These are phyloP conservation scores for Boletus vinaceobasis DNA, from an alignment of 768 basidiomycete genomes.

Conservation along the genomic window DNA sequence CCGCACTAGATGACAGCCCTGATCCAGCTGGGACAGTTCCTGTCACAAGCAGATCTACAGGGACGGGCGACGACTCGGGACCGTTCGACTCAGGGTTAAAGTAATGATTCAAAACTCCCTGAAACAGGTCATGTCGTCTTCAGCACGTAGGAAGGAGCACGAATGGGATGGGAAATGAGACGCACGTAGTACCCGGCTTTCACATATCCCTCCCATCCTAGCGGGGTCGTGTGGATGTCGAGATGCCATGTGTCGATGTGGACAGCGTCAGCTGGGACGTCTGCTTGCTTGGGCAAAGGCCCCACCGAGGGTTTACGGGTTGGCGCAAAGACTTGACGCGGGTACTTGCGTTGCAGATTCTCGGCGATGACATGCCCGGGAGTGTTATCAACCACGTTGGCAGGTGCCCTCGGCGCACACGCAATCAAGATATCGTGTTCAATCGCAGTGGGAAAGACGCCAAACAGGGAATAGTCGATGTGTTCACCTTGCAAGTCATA, in stretches of 20 bases:
- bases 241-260: constrained; percentile 62
- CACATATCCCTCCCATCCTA: constrained; percentile 86
- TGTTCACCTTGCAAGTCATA: constrained; percentile 60
- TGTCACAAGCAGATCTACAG: constrained; percentile 72
- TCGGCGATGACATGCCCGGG: constrained; percentile 60
- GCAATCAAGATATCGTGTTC: constrained; percentile 84
- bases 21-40: constrained; percentile 86
- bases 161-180: constrained; percentile 1
- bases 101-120: constrained; percentile 69
- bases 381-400: constrained; percentile 15
- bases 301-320: constrained; percentile 28
- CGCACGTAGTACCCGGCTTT: constrained; percentile 82
- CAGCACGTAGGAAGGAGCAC: too few relatives aligned
- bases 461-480: constrained; percentile 81
- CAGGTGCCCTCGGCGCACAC: constrained; percentile 44
- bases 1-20: constrained; percentile 84
- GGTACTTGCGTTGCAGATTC: constrained; percentile 61
- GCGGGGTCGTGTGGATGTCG: constrained; percentile 58
- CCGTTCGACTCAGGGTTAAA: constrained; percentile 34
- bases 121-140: background rate
- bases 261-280: constrained; percentile 32
- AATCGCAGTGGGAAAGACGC: constrained; percentile 81
- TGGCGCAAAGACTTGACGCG: constrained; percentile 57
- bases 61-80: constrained; percentile 39
- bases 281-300: constrained; percentile 28